These are phyloP conservation scores for Amaranthus cruentus DNA, from an alignment of 148 eudicot species.

Conservation along the genomic window DNA sequence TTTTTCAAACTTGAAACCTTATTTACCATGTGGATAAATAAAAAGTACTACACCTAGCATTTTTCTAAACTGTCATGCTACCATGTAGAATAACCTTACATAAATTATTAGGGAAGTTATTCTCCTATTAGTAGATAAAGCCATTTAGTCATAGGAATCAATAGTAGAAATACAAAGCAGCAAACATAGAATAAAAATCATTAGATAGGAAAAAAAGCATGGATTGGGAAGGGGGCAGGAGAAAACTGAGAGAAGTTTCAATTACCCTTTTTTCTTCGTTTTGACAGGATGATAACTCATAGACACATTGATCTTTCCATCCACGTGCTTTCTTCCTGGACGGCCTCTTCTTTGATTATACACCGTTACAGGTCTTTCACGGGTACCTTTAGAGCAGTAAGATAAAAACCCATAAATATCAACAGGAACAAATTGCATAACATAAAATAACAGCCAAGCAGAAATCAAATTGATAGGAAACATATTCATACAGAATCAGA, in stretches of 20 bases:
- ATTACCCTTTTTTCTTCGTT: slow-evolving; percentile 24
- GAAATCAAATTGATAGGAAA: not conserved
- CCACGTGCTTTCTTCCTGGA: slow-evolving; percentile 17
- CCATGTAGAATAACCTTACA: no score
- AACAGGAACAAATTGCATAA: not conserved
- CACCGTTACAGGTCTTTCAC: slow-evolving; percentile 14
- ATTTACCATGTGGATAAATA: no score
- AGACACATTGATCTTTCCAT: slow-evolving; percentile 10
- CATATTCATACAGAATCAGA: not conserved
- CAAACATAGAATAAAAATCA: not conserved
- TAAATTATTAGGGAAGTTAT: no score
- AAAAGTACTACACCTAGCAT: no score
- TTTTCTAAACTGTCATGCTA: no score
- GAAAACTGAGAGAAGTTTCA: not conserved
- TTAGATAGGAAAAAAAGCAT: no score
- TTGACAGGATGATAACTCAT: slow-evolving; percentile 20
- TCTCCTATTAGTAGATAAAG: no score
- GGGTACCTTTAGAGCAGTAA: slow-evolving; percentile 19
- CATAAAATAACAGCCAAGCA: not conserved
- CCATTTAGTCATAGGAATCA: not conserved
- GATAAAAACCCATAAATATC: not conserved
- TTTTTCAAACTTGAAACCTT: no score
- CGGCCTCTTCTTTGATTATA: slow-evolving; percentile 19
- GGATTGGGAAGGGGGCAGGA: not conserved
- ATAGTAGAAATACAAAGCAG: not conserved